Evolutionary conservation across 306 rosid species (phyloP).

Genomic region (Corylus heterophylla): DNA sequence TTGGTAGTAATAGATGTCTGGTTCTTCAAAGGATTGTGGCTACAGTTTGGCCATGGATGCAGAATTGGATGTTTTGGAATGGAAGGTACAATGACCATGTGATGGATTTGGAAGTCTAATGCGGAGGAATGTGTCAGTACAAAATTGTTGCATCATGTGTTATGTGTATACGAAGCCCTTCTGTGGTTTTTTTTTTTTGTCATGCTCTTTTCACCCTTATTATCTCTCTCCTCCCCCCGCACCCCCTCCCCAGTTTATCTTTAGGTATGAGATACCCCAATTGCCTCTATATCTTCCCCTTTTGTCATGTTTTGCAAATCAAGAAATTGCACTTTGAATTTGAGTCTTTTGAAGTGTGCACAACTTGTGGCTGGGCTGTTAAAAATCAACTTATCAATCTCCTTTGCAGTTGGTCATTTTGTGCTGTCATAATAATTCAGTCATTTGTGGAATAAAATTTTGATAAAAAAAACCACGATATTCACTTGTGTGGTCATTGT

Average conservation of each 20-base stretch:
- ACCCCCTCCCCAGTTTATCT: not conserved
- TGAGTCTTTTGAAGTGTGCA: not conserved
- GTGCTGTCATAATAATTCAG: not conserved
- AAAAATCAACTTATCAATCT: not conserved
- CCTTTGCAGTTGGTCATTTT: not conserved
- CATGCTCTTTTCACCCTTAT: not conserved
- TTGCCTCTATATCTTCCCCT: not conserved
- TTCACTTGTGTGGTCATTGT: not conserved
- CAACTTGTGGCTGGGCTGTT: not conserved
- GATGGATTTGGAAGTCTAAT: constrained; percentile 5
- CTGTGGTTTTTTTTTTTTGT: not conserved
- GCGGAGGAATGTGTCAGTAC: not conserved
- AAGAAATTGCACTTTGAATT: not conserved
- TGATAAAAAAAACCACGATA: not conserved
- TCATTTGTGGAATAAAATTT: not conserved
- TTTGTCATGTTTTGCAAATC: no score
- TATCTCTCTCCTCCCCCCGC: not conserved
- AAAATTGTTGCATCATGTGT: not conserved
- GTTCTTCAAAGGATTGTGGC: not conserved
- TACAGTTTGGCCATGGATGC: constrained; percentile 16
- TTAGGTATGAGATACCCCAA: not conserved
- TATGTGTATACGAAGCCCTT: no score
- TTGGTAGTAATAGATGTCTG: not conserved
- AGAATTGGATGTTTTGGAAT: not conserved
- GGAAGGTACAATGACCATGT: not conserved